Base-by-base conservation (phyloP, 2,329 filamentous ascomycete genomes). In the Podosphaera leucotricha region DNA sequence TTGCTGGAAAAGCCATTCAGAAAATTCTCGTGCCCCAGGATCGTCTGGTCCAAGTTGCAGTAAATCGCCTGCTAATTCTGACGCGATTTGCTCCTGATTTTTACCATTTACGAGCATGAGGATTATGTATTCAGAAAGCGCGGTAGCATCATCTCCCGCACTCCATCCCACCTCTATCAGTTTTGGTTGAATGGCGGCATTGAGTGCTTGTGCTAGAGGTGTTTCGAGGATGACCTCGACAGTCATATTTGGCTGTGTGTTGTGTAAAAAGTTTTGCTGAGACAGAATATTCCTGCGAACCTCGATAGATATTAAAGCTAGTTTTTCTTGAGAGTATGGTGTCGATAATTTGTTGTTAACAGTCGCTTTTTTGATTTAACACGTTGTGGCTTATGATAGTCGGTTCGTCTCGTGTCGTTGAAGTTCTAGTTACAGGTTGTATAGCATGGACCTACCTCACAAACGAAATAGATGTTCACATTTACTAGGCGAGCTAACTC, bases 61-160 rank as follows among this genome's bases (percentile, higher is more conserved):
- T 37, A 98, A 71, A 54, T 98, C 90, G 50, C 77, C 80, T 1
- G 86, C 80, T 13, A 98, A 74, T 59, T 98, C 90, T 38, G 73
- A 67, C 8, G 85, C 80, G 51, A 98, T 87, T 59, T 94, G 80
- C 43, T 86, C 76, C 59, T 92, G 79, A 3, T 80, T 85, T 62
- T 93, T 94, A 55, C 86, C 84, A 63, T 94, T 95, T 49, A 83
- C 83, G 26, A 98, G 72, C 87, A 95, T 94, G 50, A 95, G 74
- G 47, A 95, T 80, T 52, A 98, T 90, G 64, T 95, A 98, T 64
- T 98, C 90, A 47, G 85, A 79, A 47, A 98, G 72, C 33, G 84
- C 82, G 20, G 78, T 77, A 54, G 83, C 80, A 53, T 83, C 80
- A 45, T 64, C 64, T 48, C 78, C 80, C 24, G 80, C 77, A 49